phyloP scores from a whole-genome alignment of 805 yeast species.

The Cyberlindnera xylosilytica region DNA sequence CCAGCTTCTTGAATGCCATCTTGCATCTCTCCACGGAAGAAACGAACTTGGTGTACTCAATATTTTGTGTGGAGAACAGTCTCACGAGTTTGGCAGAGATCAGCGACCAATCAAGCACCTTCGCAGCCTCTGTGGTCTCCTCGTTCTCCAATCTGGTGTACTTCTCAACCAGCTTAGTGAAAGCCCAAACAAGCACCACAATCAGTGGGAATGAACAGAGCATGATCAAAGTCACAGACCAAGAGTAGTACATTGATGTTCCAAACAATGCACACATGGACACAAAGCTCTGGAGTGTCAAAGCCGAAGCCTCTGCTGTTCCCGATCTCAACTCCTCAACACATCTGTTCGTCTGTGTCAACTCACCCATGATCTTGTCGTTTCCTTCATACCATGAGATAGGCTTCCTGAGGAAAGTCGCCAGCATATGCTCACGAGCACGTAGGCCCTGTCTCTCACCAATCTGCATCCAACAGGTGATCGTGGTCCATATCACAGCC shows the following conservation, averaged over 20 bases:
- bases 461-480: constrained; percentile 58
- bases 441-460: constrained; percentile 70
- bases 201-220: constrained; percentile 73
- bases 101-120: constrained; percentile 68
- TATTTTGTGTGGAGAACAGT: constrained; percentile 50
- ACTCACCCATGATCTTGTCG: constrained; percentile 55
- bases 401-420: constrained; percentile 42
- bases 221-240: constrained; percentile 82
- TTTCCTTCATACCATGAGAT: constrained; percentile 63
- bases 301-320: constrained; percentile 61
- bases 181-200: constrained; percentile 41
- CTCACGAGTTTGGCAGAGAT: constrained; percentile 58
- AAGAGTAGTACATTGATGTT: constrained; percentile 72
- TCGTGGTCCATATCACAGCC: constrained; percentile 49
- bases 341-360: constrained; percentile 66
- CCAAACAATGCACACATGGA: constrained; percentile 53
- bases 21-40: constrained; percentile 31
- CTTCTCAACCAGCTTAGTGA: constrained; percentile 49
- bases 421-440: constrained; percentile 46
- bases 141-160: constrained; percentile 56
- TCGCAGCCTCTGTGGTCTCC: constrained; percentile 52
- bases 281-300: constrained; percentile 49
- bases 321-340: constrained; percentile 71
- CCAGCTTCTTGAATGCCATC: constrained; percentile 38
- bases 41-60: constrained; percentile 47